phyloP scores from a whole-genome alignment of 2,329 filamentous ascomycete genomes.

The Aspergillus phoenicis region DNA sequence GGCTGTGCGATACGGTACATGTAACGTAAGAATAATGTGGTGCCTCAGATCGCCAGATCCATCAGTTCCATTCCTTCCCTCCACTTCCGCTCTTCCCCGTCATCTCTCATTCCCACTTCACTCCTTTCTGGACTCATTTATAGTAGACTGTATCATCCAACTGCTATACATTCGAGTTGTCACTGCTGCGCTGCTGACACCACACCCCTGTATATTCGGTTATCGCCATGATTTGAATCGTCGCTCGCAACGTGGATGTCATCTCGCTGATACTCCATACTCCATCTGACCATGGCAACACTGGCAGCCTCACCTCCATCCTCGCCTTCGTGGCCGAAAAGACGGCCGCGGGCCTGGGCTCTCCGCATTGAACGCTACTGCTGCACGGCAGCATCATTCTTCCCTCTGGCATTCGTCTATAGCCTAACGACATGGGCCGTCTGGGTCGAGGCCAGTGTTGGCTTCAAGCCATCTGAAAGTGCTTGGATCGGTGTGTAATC shows the following conservation, averaged over 20 bases:
- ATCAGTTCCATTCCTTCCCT: neutral
- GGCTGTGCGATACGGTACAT: neutral
- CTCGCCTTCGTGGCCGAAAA: constrained; percentile 45
- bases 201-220: neutral
- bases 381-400: constrained; percentile 76
- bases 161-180: neutral
- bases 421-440: constrained; percentile 87
- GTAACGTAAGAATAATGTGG: neutral
- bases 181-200: neutral
- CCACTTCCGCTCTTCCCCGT: neutral
- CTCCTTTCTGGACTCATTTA: neutral
- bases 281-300: constrained; percentile 36
- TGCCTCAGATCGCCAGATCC: neutral
- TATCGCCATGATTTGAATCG: constrained; percentile 4
- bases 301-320: constrained; percentile 42
- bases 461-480: constrained; percentile 57
- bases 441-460: constrained; percentile 81
- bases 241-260: constrained; percentile 3
- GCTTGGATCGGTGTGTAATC: constrained; percentile 44
- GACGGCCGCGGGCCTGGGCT: constrained; percentile 46
- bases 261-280: neutral
- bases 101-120: neutral
- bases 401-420: constrained; percentile 89
- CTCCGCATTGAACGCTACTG: constrained; percentile 74
- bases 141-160: neutral